A percentile compares a stretch with the other conserved stretches of the same genome.
Evolutionary conservation across 257 asterid genomes (phyloP).

Genomic region (Lycium barbarum): DNA sequence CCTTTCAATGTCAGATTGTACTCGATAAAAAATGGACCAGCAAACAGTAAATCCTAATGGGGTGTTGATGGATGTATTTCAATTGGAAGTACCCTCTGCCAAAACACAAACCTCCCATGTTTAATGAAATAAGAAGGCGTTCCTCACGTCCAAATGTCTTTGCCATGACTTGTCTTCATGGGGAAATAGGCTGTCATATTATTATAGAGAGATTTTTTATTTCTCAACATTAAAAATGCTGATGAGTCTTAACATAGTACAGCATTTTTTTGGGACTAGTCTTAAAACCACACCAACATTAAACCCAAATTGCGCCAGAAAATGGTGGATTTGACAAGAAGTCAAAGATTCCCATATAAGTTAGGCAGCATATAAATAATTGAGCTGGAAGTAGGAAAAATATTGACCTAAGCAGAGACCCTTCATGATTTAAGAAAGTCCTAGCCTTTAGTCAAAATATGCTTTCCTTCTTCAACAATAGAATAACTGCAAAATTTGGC

Average conservation of each 20-base stretch:
- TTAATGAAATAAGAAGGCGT: not conserved
- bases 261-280: not conserved
- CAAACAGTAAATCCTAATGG: not conserved
- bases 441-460: not conserved
- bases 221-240: not conserved
- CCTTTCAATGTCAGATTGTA: not conserved
- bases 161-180: not conserved
- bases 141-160: not conserved
- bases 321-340: not conserved
- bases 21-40: not conserved
- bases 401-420: not conserved
- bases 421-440: conserved; percentile 6
- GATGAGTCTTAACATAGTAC: not conserved
- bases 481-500: not conserved
- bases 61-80: not conserved
- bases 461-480: not conserved
- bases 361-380: not conserved
- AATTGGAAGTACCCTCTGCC: not conserved
- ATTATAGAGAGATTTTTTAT: too few species aligned
- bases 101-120: not conserved
- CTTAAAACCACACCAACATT: not conserved
- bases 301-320: not conserved
- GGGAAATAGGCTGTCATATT: not conserved
- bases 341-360: not conserved
- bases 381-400: not conserved